Evolutionary conservation across 805 yeast genomes (phyloP).

Genomic region (Saturnispora ahearnii): DNA sequence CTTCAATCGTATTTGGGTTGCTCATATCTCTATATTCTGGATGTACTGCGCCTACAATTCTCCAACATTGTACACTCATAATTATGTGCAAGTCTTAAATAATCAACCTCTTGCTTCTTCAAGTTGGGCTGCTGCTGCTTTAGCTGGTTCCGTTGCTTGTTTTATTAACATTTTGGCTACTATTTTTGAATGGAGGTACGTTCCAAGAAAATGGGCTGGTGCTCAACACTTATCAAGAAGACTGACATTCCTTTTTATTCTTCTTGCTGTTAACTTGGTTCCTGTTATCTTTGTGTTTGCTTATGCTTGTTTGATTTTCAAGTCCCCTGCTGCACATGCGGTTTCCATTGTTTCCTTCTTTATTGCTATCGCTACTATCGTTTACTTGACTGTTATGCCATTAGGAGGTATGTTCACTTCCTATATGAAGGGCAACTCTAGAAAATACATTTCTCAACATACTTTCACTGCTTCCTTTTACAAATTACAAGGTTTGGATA

Average conservation of each 20-base stretch:
- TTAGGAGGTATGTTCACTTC: slow-evolving; percentile 93
- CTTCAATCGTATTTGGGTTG: slow-evolving; percentile 97
- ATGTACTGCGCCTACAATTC: slow-evolving; percentile 91
- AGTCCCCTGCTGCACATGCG: slow-evolving; percentile 64
- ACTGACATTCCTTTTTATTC: slow-evolving; percentile 58
- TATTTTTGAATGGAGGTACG: slow-evolving; percentile 86
- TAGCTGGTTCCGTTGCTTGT: slow-evolving; percentile 86
- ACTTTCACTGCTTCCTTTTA: slow-evolving; percentile 91
- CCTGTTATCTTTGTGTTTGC: slow-evolving; percentile 82
- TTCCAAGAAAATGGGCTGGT: slow-evolving; percentile 98
- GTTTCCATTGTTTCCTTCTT: slow-evolving; percentile 85
- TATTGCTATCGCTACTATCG: slow-evolving; percentile 72
- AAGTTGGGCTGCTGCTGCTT: slow-evolving; percentile 85
- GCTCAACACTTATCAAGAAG: slow-evolving; percentile 94
- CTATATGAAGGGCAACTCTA: slow-evolving; percentile 75
- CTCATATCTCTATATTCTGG: slow-evolving; percentile 87
- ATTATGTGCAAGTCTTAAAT: slow-evolving; percentile 74
- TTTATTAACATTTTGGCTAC: slow-evolving; percentile 81
- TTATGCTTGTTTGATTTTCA: slow-evolving; percentile 58
- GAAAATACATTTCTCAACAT: slow-evolving; percentile 88
- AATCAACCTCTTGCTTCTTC: slow-evolving; percentile 87
- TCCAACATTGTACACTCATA: slow-evolving; percentile 80
- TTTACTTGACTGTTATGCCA: slow-evolving; percentile 92
- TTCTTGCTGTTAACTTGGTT: slow-evolving; percentile 66
- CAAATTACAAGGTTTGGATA: slow-evolving; percentile 74